phyloP scores from a whole-genome alignment of 495 filamentous ascomycete genomes.

The Cercophora sp. region DNA sequence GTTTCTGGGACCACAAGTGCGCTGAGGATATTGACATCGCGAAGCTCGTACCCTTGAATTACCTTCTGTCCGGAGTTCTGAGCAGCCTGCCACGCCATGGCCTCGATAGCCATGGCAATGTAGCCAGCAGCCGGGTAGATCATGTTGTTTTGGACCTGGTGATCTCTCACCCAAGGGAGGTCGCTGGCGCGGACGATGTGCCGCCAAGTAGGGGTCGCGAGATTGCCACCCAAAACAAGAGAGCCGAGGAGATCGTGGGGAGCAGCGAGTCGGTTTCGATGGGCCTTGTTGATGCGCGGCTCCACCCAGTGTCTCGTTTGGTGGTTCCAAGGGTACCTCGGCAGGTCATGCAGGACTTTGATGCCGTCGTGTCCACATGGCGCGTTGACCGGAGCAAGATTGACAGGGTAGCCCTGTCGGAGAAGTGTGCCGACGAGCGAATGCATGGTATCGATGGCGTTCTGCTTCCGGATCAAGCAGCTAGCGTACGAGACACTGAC shows the following conservation, averaged over 20 bases:
- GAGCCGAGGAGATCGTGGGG: slow-evolving; percentile 50
- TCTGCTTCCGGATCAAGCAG: slow-evolving; percentile 29
- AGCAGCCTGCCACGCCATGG: slow-evolving; percentile 16
- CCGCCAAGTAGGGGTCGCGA: slow-evolving; percentile 39
- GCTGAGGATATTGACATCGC: slow-evolving; percentile 38
- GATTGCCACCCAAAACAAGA: slow-evolving; percentile 25
- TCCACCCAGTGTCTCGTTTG: slow-evolving; percentile 41
- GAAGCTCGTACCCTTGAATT: slow-evolving; percentile 30
- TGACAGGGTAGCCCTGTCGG: slow-evolving; percentile 35
- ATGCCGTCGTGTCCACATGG: slow-evolving; percentile 27
- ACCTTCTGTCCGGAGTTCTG: not conserved
- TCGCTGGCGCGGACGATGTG: slow-evolving; percentile 38
- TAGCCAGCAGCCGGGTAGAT: slow-evolving; percentile 55
- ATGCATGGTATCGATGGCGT: slow-evolving; percentile 32
- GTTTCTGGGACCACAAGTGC: slow-evolving; percentile 42
- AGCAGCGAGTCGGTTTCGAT: slow-evolving; percentile 28
- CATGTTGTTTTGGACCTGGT: slow-evolving; percentile 34
- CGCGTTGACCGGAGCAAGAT: slow-evolving; percentile 38
- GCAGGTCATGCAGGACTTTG: slow-evolving; percentile 31
- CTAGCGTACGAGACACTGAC: slow-evolving; percentile 23
- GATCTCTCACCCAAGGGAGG: slow-evolving; percentile 46
- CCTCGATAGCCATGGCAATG: slow-evolving; percentile 50
- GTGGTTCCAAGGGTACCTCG: slow-evolving; percentile 46
- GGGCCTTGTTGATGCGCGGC: slow-evolving; percentile 37
- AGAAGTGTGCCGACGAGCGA: slow-evolving; percentile 25